Base-by-base conservation (phyloP, 257 asterid species). In the Forsythia suspensa region DNA sequence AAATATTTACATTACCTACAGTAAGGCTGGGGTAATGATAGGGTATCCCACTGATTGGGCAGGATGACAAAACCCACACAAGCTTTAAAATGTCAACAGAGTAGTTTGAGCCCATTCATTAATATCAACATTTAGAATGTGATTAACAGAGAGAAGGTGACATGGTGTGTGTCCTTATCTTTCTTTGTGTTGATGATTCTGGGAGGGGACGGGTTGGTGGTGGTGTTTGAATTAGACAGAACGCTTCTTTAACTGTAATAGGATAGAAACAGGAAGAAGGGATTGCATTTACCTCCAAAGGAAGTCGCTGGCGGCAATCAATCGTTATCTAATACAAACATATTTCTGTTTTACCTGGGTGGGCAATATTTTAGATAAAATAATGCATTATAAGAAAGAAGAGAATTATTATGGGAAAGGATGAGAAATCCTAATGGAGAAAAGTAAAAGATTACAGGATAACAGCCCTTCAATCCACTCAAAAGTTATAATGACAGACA, bases 291-390 rank as follows among this genome's bases (percentile, higher is more conserved):
- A 93, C 99, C 99, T 95, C 96, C 80, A 91, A 83, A 73, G 97
- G 91, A 73, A 80, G 89, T 65, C 89, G 90, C 70, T 70, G 95
- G 86, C 85, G n/a, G n/a, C n/a, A n/a, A n/a, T n/a, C n/a, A n/a
- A n/a, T n/a, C n/a, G n/a, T n/a, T n/a, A n/a, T n/a, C n/a, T n/a
- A n/a, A n/a, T n/a, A n/a, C n/a, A n/a, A n/a, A n/a, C n/a, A n/a
- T n/a, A n/a, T n/a, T 95, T 95, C 98, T 71, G 96, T 89, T 85
- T 93, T 95, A 55, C 99, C 99, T 95, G n/a, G n/a, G n/a, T n/a
- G n/a, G n/a, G 93, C 77, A 78, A 73, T 79, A 75, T 61, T 55
- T 71, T 4, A 39, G 72, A 67, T 41, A 71, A 67, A 46, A 48
- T 10, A 20, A 73, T 20, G 34, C 74, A 61, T 43, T 4, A 71